A percentile compares a stretch with the other conserved stretches of the same genome.
Evolutionary conservation across 257 asterid genomes (phyloP).

Genomic region (Schizonepeta tenuifolia): DNA sequence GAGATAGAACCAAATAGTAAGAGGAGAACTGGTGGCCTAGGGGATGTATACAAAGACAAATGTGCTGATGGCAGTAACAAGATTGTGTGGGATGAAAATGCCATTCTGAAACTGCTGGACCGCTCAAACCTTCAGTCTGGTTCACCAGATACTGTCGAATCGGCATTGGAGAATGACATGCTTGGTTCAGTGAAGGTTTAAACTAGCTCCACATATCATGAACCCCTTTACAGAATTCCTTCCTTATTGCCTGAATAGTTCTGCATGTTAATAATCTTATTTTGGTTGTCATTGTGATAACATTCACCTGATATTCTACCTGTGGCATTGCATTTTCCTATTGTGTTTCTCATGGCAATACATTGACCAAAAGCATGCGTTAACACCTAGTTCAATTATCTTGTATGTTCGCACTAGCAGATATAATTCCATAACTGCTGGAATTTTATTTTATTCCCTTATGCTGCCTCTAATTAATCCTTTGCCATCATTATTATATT

Average conservation of each 20-base stretch:
- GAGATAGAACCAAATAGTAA: conserved; percentile 72
- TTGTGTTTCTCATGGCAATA: conserved; percentile 27
- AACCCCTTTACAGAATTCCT: conserved; percentile 13
- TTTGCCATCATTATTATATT: neutral
- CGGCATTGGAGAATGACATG: conserved; percentile 81
- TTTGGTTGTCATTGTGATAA: conserved; percentile 22
- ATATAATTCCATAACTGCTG: neutral
- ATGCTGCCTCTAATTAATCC: neutral
- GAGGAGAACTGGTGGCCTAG: conserved; percentile 89
- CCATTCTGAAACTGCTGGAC: conserved; percentile 87
- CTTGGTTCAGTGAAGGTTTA: conserved; percentile 94
- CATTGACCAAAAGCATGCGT: conserved; percentile 28
- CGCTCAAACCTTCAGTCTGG: conserved; percentile 75
- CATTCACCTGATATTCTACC: conserved; percentile 17
- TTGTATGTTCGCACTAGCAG: neutral
- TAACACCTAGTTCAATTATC: conserved; percentile 18
- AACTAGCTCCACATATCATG: conserved; percentile 29
- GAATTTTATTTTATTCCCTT: neutral
- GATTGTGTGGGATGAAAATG: conserved; percentile 87
- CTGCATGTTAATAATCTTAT: conserved; percentile 21
- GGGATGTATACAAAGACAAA: conserved; percentile 89
- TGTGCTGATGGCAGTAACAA: conserved; percentile 83
- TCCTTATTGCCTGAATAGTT: conserved; percentile 25
- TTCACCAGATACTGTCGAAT: conserved; percentile 75
- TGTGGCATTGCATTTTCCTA: conserved; percentile 15